phyloP scores from a whole-genome alignment of 164 flowering plant genomes.

The Aristolochia contorta region DNA sequence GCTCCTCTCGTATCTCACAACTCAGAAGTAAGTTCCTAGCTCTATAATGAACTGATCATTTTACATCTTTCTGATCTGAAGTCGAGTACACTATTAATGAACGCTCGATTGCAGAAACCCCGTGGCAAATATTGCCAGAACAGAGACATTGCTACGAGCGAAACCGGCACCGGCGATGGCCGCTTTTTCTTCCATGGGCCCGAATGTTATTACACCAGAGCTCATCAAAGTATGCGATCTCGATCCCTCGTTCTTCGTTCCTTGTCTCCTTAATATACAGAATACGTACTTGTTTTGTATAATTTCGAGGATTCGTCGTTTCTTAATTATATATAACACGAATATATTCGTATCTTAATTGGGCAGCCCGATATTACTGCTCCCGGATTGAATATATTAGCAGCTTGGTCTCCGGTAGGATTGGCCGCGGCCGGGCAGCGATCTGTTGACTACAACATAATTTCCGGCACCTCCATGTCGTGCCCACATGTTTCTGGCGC shows the following conservation, averaged over 20 bases:
- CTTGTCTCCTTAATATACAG: not conserved
- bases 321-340: not conserved
- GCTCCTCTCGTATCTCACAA: slow-evolving; percentile 5
- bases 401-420: slow-evolving; percentile 13
- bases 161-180: slow-evolving; percentile 41
- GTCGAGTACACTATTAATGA: too few relatives aligned
- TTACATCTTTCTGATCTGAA: too few relatives aligned
- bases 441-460: slow-evolving; percentile 10
- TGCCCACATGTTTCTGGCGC: slow-evolving; percentile 9
- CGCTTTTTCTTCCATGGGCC: slow-evolving; percentile 43
- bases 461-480: slow-evolving; percentile 12
- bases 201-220: slow-evolving; percentile 33
- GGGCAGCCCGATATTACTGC: slow-evolving; percentile 14
- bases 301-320: too few relatives aligned
- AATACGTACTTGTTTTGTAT: too few relatives aligned
- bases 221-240: slow-evolving; percentile 28
- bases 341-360: not conserved
- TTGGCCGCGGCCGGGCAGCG: not conserved
- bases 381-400: slow-evolving; percentile 10
- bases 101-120: slow-evolving; percentile 36
- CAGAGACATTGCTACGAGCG: slow-evolving; percentile 19
- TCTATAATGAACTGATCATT: too few relatives aligned
- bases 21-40: slow-evolving; percentile 9
- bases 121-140: slow-evolving; percentile 24
- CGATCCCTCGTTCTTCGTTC: not conserved